Base-by-base conservation (phyloP, 75 land plant species). In the Picea glauca region DNA sequence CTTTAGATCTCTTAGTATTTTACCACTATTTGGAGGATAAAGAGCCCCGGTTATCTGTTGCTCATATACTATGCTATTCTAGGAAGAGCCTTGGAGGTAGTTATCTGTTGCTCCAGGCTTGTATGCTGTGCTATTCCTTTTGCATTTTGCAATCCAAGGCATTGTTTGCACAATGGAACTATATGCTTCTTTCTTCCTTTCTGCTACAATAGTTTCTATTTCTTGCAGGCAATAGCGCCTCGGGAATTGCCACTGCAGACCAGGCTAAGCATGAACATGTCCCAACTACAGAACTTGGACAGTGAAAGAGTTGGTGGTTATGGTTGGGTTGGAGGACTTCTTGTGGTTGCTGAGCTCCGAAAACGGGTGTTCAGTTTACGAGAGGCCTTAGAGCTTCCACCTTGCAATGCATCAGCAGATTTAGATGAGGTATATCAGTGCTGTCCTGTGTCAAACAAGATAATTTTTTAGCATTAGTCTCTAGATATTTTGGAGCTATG, bases 301-400 rank as follows among this genome's bases (percentile, higher is more conserved):
- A 81, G 61, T 78, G 74, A 79, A 60, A 64, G 79, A 64, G 54
- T 81, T 1, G 73, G 83, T 50, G 74, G 79, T 62, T 81, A 81
- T 79, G 83, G 83, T 11, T 82, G 83, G 81, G 81, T 78, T 30
- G 83, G 83, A 78, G 76, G 80, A 7, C 59, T 78, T 11, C 72
- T 59, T 67, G 81, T 82, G 54, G 66, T 82, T 21, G 60, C 59
- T 12, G 76, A 82, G 75, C 76, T 82, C 54, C 74, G 58, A 3
- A 60, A 72, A 33, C 43, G 76, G 57, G 73, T 78, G 18, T 26
- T 66, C 5, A 43, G 31, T 21, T 66, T 82, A 14, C 75, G 83
- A 35, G 83, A 58, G 56, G 23, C 80, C 21, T 62, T 89, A 30
- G 83, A 84, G 58, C 79, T 89, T 6, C 81, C 90, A 46, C 86